phyloP scores from a whole-genome alignment of 2,329 filamentous ascomycete species.

The Ceratocystis cacaofunesta region DNA sequence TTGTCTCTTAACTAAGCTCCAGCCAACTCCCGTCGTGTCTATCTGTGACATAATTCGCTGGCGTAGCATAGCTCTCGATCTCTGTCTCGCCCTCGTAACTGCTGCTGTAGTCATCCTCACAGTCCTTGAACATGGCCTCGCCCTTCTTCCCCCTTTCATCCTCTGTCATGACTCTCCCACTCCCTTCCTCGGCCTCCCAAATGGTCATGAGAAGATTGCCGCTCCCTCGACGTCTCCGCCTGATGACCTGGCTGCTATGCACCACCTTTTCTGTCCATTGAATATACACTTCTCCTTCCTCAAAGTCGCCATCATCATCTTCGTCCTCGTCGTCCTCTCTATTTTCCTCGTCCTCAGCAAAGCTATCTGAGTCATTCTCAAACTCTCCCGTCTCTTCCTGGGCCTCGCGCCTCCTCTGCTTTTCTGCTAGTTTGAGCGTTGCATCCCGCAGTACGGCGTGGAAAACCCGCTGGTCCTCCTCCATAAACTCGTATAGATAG shows the following conservation, averaged over 20 bases:
- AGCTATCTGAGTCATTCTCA: background rate
- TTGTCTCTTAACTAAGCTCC: background rate
- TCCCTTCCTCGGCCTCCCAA: conserved; percentile 1
- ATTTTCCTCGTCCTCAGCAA: background rate
- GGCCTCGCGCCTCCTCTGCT: background rate
- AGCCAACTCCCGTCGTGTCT: background rate
- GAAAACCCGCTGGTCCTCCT: background rate
- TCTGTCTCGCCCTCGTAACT: background rate
- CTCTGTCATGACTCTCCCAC: background rate
- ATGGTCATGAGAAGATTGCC: background rate
- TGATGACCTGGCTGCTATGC: background rate
- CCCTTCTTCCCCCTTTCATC: background rate
- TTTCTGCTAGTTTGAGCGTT: background rate
- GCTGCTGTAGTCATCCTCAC: background rate
- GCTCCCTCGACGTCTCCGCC: background rate
- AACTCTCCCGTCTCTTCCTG: background rate
- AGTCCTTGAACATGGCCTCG: background rate
- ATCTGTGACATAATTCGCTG: background rate
- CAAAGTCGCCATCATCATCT: background rate
- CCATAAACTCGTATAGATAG: background rate
- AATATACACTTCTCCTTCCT: background rate
- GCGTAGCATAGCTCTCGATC: background rate
- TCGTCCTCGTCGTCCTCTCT: background rate
- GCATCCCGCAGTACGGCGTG: background rate
- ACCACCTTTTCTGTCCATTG: background rate